These are phyloP conservation scores for Leptodermis oblonga DNA, from an alignment of 257 asterid genomes.

Conservation along the genomic window DNA sequence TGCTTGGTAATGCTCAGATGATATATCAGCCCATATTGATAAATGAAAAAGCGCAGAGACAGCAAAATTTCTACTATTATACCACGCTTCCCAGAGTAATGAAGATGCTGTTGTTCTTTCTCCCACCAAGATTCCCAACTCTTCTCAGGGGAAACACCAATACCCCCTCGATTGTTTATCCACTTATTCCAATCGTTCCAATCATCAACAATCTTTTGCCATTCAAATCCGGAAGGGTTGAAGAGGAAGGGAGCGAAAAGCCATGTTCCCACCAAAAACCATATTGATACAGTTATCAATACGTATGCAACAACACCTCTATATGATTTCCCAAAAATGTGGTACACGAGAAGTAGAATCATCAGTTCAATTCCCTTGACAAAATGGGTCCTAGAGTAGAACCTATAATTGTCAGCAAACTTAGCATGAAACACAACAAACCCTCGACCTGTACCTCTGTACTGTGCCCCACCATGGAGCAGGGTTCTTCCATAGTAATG, in stretches of 20 bases:
- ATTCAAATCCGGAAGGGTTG: conserved; percentile 94
- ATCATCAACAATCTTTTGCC: conserved; percentile 93
- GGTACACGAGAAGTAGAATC: conserved; percentile 87
- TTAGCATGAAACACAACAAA: conserved; percentile 93
- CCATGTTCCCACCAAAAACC: conserved; percentile 93
- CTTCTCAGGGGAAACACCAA: conserved; percentile 81
- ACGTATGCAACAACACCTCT: conserved; percentile 64
- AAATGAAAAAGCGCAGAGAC: conserved; percentile 75
- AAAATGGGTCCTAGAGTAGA: conserved; percentile 87
- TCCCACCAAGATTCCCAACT: conserved; percentile 99
- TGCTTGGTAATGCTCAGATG: conserved; percentile 61
- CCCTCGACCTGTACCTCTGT: conserved; percentile 91
- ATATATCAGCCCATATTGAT: conserved; percentile 85
- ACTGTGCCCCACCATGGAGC: conserved; percentile 94
- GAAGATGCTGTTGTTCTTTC: conserved; percentile 75
- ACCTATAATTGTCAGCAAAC: conserved; percentile 80
- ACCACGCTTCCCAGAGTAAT: conserved; percentile 68
- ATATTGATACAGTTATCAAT: conserved; percentile 72
- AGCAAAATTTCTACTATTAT: conserved; percentile 67
- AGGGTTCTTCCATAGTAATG: conserved; percentile 86
- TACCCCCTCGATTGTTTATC: conserved; percentile 87
- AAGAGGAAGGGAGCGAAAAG: conserved; percentile 91
- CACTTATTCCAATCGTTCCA: conserved; percentile 94
- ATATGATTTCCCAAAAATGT: conserved; percentile 66
- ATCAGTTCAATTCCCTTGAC: conserved; percentile 86